phyloP scores from a whole-genome alignment of 192 early-diverging fungal species.

The Linnemannia schmuckeri region DNA sequence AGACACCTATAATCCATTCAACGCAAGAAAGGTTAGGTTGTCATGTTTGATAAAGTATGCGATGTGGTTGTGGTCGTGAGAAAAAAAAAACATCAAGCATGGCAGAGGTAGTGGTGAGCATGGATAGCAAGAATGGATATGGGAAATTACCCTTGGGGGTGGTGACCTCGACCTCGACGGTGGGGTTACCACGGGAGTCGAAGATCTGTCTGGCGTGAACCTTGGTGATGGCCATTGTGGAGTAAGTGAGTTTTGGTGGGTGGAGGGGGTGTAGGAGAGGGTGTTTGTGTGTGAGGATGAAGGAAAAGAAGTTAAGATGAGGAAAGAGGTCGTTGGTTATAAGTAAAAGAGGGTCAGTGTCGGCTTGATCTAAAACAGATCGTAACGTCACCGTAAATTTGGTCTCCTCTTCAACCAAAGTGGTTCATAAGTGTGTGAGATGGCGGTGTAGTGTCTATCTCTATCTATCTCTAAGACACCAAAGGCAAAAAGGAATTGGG shows the following conservation, averaged over 20 bases:
- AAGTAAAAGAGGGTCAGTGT: not conserved
- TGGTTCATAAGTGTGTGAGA: too few relatives aligned
- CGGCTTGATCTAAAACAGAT: not conserved
- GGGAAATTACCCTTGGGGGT: constrained; percentile 84
- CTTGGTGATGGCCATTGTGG: constrained; percentile 76
- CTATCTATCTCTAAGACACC: not conserved
- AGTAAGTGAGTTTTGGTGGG: constrained; percentile 16
- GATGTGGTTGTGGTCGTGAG: not conserved
- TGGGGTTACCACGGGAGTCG: constrained; percentile 99
- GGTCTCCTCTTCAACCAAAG: not conserved
- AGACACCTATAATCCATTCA: constrained; percentile 67
- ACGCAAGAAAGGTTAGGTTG: not conserved
- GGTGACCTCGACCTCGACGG: constrained; percentile 97
- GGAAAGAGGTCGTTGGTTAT: not conserved
- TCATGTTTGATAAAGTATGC: not conserved
- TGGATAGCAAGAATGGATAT: not conserved
- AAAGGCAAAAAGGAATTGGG: not conserved
- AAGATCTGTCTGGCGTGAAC: constrained; percentile 97
- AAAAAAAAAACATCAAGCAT: not conserved
- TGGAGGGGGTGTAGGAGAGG: not conserved
- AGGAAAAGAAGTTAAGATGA: not conserved
- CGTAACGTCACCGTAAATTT: constrained; percentile 5
- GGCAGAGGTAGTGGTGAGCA: not conserved
- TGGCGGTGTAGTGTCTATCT: not conserved
- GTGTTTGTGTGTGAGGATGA: not conserved